phyloP scores from a whole-genome alignment of 805 yeast species.

The Spathaspora boniae region DNA sequence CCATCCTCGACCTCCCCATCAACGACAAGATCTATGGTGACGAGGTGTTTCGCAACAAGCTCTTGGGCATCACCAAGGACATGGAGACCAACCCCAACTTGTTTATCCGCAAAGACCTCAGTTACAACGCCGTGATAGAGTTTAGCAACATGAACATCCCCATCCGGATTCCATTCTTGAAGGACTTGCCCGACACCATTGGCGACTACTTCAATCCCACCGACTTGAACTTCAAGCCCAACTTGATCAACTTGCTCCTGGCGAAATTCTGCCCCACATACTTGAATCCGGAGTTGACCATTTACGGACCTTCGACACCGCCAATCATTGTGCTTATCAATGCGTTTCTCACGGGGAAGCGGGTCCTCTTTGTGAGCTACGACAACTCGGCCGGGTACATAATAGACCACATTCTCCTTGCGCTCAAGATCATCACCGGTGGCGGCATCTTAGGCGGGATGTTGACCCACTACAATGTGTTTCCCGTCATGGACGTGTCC shows the following conservation, averaged over 20 bases:
- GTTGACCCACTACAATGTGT: slow-evolving; percentile 36
- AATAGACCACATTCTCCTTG: slow-evolving; percentile 37
- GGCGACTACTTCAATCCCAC: slow-evolving; percentile 46
- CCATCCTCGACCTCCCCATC: slow-evolving; percentile 41
- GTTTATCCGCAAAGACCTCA: slow-evolving; percentile 42
- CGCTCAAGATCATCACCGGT: slow-evolving; percentile 40
- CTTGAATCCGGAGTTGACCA: slow-evolving; percentile 46
- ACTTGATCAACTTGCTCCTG: slow-evolving; percentile 31
- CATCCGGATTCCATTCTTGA: slow-evolving; percentile 39
- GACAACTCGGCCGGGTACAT: slow-evolving; percentile 41
- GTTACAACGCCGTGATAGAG: slow-evolving; percentile 36
- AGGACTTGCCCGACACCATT: slow-evolving; percentile 37
- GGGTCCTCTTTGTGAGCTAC: slow-evolving; percentile 36
- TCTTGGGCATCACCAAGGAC: slow-evolving; percentile 26
- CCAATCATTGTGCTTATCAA: slow-evolving; percentile 34
- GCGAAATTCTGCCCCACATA: slow-evolving; percentile 31
- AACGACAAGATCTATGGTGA: slow-evolving; percentile 39
- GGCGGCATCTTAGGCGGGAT: slow-evolving; percentile 42
- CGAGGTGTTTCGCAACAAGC: slow-evolving; percentile 32
- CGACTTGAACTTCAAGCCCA: slow-evolving; percentile 39
- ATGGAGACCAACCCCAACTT: slow-evolving; percentile 25
- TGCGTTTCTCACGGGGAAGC: slow-evolving; percentile 37
- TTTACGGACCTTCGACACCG: slow-evolving; percentile 53
- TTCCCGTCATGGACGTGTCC: slow-evolving; percentile 63
- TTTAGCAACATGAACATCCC: slow-evolving; percentile 44